A percentile compares a stretch with the other conserved stretches of the same genome.
phyloP scores from a whole-genome alignment of 1,139 yeast species.

The Protomyces inouyei region DNA sequence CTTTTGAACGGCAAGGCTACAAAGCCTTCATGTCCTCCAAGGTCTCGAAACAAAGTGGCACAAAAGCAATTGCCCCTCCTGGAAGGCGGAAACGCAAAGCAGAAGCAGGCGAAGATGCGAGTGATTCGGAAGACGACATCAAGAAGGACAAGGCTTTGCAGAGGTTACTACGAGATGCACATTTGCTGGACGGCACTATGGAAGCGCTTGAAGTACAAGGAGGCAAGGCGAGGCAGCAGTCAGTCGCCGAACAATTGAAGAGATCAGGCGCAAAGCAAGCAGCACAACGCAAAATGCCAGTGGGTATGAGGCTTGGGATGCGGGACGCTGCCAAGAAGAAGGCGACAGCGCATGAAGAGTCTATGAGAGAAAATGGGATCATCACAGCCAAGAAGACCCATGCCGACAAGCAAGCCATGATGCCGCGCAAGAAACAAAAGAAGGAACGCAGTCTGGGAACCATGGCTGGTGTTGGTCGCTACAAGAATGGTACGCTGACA shows the following conservation, averaged over 20 bases:
- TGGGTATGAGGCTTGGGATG: slow-evolving; percentile 19
- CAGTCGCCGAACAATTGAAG: slow-evolving; percentile 5
- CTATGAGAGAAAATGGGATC: slow-evolving; percentile 17
- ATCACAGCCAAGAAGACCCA: slow-evolving; percentile 13
- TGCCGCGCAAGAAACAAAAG: background rate
- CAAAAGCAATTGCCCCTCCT: background rate
- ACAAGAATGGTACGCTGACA: slow-evolving; percentile 22
- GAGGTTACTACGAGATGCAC: slow-evolving; percentile 28
- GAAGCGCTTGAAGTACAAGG: slow-evolving; percentile 4
- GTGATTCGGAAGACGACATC: slow-evolving; percentile 15
- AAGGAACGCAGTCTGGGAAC: slow-evolving; percentile 1
- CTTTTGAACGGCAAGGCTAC: slow-evolving; percentile 6
- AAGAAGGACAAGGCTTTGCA: slow-evolving; percentile 30
- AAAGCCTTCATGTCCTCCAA: slow-evolving; percentile 24
- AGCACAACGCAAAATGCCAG: slow-evolving; percentile 20
- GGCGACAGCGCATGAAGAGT: slow-evolving; percentile 7
- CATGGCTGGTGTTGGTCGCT: slow-evolving; percentile 18
- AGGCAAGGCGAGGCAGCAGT: slow-evolving; percentile 17
- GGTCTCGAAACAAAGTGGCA: slow-evolving; percentile 3
- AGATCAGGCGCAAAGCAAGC: slow-evolving; percentile 13
- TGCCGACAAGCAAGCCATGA: background rate
- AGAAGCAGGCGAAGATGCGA: slow-evolving; percentile 9
- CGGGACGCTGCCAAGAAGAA: slow-evolving; percentile 11
- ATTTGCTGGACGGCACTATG: slow-evolving; percentile 22
- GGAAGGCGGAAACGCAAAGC: background rate